phyloP scores from a whole-genome alignment of 2,329 filamentous ascomycete species.

The Colletotrichum cuscutae region DNA sequence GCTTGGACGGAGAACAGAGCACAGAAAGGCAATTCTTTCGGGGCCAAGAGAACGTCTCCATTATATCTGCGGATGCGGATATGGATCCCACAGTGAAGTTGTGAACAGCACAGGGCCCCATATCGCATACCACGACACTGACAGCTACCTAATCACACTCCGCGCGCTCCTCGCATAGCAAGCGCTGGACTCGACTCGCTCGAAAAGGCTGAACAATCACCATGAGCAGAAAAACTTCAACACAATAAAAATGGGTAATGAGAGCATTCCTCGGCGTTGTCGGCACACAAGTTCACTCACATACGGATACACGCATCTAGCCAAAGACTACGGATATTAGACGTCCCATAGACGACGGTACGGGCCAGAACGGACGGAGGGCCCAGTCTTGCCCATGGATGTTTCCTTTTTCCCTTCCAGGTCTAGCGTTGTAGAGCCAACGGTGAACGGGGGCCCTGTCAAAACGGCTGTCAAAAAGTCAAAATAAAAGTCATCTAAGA shows the following conservation, averaged over 20 bases:
- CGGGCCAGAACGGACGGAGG: neutral
- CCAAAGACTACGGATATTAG: neutral
- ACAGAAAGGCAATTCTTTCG: slow-evolving; percentile 1
- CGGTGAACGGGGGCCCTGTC: neutral
- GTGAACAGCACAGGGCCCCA: neutral
- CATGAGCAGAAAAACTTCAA: neutral
- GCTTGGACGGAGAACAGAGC: slow-evolving; percentile 6
- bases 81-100: neutral
- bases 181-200: neutral
- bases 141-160: neutral
- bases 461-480: slow-evolving; percentile 13
- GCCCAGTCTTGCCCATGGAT: slow-evolving; percentile 15
- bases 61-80: neutral
- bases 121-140: neutral
- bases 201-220: neutral
- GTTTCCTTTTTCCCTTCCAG: slow-evolving; percentile 17
- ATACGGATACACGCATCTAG: no score
- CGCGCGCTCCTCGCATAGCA: neutral
- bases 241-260: neutral
- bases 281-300: neutral
- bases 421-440: slow-evolving; percentile 8
- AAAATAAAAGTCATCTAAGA: slow-evolving; percentile 12
- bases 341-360: neutral
- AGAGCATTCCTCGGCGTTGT: slow-evolving; percentile 2
- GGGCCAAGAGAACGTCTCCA: neutral